phyloP scores from a whole-genome alignment of 768 basidiomycete genomes.

The Kwoniella newhampshirensis region DNA sequence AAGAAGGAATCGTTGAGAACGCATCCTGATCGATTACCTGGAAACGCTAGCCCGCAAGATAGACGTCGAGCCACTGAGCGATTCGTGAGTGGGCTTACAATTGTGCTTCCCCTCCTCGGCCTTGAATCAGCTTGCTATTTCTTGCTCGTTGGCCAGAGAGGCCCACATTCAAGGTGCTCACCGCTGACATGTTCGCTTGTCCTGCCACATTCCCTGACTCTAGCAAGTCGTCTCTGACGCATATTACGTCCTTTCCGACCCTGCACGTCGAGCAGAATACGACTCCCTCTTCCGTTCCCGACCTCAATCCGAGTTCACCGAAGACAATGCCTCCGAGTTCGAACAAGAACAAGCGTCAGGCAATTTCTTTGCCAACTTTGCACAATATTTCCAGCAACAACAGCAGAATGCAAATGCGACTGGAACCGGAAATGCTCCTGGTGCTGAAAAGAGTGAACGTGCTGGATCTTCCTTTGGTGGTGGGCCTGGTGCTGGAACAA shows the following conservation, averaged over 20 bases:
- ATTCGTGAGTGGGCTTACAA: conserved; percentile 56
- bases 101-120: background rate
- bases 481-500: conserved; percentile 11
- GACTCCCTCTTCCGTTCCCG: conserved; percentile 49
- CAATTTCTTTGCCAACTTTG: conserved; percentile 74
- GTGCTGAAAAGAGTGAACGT: conserved; percentile 29
- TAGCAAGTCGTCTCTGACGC: conserved; percentile 82
- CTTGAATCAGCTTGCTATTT: background rate
- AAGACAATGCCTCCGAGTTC: conserved; percentile 41
- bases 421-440: conserved; percentile 42
- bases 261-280: conserved; percentile 56
- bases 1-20: conserved; percentile 61
- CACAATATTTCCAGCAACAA: conserved; percentile 70
- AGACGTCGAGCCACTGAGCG: conserved; percentile 73
- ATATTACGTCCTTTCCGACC: conserved; percentile 87
- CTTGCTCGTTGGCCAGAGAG: background rate
- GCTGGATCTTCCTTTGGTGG: conserved; percentile 8
- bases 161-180: no score
- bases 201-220: background rate
- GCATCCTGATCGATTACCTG: conserved; percentile 77
- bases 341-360: conserved; percentile 60
- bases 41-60: conserved; percentile 68
- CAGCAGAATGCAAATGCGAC: conserved; percentile 48
- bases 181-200: no score
- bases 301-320: conserved; percentile 43